Evolutionary conservation across 78 protist species (phyloP).

Genomic region (Planoprotostelium fungivorum): DNA sequence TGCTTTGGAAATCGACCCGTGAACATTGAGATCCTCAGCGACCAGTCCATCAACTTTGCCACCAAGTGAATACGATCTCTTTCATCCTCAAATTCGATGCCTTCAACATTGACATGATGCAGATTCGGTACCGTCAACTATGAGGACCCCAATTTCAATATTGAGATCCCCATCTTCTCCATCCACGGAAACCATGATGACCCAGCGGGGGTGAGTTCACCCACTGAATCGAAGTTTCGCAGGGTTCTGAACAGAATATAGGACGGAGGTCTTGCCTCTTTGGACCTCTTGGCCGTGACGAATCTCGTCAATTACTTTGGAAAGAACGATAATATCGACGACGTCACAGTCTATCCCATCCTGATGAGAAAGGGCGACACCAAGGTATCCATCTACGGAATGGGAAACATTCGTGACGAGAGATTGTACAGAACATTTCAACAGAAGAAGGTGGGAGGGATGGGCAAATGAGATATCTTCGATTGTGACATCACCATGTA

Average conservation of each 20-base stretch:
- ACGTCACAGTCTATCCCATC: slow-evolving; percentile 82
- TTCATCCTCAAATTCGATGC: not conserved
- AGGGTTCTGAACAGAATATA: not conserved
- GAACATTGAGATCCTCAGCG: slow-evolving; percentile 38
- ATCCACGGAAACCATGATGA: slow-evolving; percentile 99
- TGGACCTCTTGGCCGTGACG: slow-evolving; percentile 81
- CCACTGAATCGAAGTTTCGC: not conserved
- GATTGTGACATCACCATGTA: not conserved
- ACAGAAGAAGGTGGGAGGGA: not conserved
- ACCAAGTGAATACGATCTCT: slow-evolving; percentile 2
- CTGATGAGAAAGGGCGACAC: slow-evolving; percentile 73
- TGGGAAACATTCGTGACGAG: slow-evolving; percentile 95
- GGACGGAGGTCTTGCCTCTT: slow-evolving; percentile 75
- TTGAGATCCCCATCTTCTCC: slow-evolving; percentile 93
- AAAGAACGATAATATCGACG: slow-evolving; percentile 53
- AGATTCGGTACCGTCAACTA: slow-evolving; percentile 76
- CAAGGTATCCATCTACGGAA: slow-evolving; percentile 92
- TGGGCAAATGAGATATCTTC: not conserved
- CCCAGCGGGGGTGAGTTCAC: slow-evolving; percentile 84
- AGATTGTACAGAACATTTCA: slow-evolving; percentile 81
- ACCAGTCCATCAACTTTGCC: slow-evolving; percentile 37
- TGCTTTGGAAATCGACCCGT: slow-evolving; percentile 80
- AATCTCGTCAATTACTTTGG: slow-evolving; percentile 94
- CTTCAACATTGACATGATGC: not conserved
- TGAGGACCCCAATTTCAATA: slow-evolving; percentile 93